A percentile compares a stretch with the other conserved stretches of the same genome.
Conservation (phyloP, 2,329 filamentous ascomycete genomes). For the Domatiomyces globalis region DNA sequence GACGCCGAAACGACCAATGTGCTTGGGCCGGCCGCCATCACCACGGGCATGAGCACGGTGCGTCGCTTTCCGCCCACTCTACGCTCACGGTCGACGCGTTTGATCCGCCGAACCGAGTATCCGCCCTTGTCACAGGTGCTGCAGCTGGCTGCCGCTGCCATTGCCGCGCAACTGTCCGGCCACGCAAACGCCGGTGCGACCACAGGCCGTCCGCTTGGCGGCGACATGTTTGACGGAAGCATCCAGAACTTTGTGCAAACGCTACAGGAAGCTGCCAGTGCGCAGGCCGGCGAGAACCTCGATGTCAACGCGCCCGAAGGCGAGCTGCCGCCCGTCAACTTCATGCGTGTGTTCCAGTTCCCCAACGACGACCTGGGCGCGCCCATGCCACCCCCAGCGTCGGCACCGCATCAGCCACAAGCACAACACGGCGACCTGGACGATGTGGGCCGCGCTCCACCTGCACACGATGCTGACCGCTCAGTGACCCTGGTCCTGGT, state of each 20-base stretch:
- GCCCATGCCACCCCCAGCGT: constrained; percentile 9
- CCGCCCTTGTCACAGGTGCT: constrained; percentile 48
- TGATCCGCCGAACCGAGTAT: constrained; percentile 44
- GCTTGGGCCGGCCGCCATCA: constrained; percentile 20
- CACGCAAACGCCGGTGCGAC: constrained; percentile 41
- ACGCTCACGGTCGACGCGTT: constrained; percentile 40
- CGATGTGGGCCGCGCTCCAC: constrained; percentile 28
- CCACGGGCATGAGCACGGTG: constrained; percentile 22
- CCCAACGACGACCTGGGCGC: constrained; percentile 35
- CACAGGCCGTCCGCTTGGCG: constrained; percentile 40
- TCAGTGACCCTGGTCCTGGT: constrained; percentile 58
- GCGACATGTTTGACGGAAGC: constrained; percentile 45
- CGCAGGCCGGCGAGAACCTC: constrained; percentile 34
- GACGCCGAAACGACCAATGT: constrained; percentile 25
- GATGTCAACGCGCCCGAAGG: constrained; percentile 26
- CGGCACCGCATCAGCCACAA: constrained; percentile 12
- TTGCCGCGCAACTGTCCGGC: constrained; percentile 51
- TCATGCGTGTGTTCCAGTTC: constrained; percentile 56
- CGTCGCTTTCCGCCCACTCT: constrained; percentile 30
- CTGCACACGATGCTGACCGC: constrained; percentile 35
- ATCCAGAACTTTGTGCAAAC: constrained; percentile 50
- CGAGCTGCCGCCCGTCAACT: constrained; percentile 46
- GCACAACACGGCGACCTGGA: constrained; percentile 20
- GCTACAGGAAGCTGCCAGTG: constrained; percentile 47
- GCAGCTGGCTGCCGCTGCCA: constrained; percentile 49